Base-by-base conservation (phyloP, 768 basidiomycete species). In the Boletus coccyginus region DNA sequence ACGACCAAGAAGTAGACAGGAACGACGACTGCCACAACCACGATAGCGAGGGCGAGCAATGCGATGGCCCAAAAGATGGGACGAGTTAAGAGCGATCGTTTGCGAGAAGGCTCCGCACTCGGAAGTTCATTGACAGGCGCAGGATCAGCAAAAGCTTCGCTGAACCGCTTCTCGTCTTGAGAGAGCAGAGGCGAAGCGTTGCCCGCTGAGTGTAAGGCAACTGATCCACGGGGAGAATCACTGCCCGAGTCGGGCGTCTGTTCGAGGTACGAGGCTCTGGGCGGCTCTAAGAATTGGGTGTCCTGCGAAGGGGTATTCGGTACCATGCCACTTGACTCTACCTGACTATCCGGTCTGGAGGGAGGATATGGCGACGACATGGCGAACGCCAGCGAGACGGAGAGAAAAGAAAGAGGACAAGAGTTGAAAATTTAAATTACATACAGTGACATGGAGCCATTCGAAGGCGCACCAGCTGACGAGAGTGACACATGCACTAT, bases 1-100 rank as follows among this genome's bases (percentile, higher is more conserved):
- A 73, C 61, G 19, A 66, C 63, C 11, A 71, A 27, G 46, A 73
- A 67, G 48, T 72, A 71, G 50, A 79, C 71, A 0, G 77, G 81
- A 8, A 84, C 62, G 13, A 78, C 68, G 46, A 81, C 72, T 32
- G 75, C 75, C 14, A 70, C 64, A 29, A 74, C 60, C 29, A 75
- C 66, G 29, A 75, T 49, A 16, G 53, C 19, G 33, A 77, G 56
- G 38, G 68, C 61, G 45, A 66, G 58, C 12, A 74, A 45, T 33
- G 62, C 65, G 41, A 72, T 53, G 16, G 71, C 27, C 69, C 70
- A 73, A 39, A 69, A 64, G 40, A 65, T 24, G 36, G 53, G 70
- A 2, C 71, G 62, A 32, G 31, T 19, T 44, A 65, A 7, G 45
- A 62, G 29, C n/a, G 61, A 46, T 50, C 57, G 69, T 43, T 46